These are phyloP conservation scores for Paraconiothyrium brasiliense DNA, from an alignment of 2,329 filamentous ascomycete species.

Conservation along the genomic window DNA sequence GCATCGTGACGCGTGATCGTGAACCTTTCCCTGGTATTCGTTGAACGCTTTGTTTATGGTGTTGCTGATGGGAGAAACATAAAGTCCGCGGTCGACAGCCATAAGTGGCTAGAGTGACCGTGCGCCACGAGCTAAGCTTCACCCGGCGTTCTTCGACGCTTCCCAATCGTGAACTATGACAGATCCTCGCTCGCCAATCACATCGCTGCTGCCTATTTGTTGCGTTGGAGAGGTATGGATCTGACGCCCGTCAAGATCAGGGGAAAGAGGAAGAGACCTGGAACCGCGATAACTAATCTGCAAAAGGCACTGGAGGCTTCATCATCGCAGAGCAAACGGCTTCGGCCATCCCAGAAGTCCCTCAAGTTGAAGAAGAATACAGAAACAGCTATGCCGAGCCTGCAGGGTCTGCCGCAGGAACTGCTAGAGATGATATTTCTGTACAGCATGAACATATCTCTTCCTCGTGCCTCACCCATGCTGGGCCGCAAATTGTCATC, in stretches of 20 bases:
- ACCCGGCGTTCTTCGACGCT: background rate
- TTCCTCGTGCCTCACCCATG: constrained; percentile 41
- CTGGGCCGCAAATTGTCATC: constrained; percentile 46
- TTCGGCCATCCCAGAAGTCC: constrained; percentile 18
- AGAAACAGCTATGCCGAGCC: constrained; percentile 40
- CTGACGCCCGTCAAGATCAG: constrained; percentile 46
- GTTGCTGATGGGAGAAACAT: constrained; percentile 31
- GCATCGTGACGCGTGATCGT: constrained; percentile 57
- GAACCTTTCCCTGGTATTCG: background rate
- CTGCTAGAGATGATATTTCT: constrained; percentile 49
- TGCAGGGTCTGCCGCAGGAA: constrained; percentile 47
- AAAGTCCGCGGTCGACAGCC: constrained; percentile 28
- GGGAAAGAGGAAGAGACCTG: constrained; percentile 38
- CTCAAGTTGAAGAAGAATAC: constrained; percentile 27
- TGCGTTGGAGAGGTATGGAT: constrained; percentile 37
- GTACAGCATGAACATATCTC: constrained; percentile 46
- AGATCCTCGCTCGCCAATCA: background rate
- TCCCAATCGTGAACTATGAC: background rate
- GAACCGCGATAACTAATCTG: constrained; percentile 14
- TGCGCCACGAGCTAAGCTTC: constrained; percentile 26
- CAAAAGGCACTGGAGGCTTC: constrained; percentile 16
- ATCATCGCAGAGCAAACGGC: constrained; percentile 22
- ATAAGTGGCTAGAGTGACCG: constrained; percentile 31
- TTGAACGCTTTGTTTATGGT: constrained; percentile 39
- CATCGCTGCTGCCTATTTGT: constrained; percentile 38